Percentiles rank a stretch among this genome's conserved stretches.
phyloP scores from a whole-genome alignment of 202 grass and related monocot species.

The Elaeis oleifera region DNA sequence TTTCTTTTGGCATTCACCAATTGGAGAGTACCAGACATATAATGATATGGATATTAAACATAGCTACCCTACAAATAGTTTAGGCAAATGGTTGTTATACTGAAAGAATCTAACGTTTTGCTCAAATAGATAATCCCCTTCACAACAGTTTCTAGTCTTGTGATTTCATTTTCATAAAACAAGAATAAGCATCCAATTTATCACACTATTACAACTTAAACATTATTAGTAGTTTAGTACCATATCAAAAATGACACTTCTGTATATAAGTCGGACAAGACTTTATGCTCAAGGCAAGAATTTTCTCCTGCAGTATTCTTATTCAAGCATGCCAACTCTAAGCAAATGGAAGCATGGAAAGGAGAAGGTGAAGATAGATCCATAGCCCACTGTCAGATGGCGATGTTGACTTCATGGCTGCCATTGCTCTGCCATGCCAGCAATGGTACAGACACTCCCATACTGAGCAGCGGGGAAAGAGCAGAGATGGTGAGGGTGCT shows the following conservation, averaged over 20 bases:
- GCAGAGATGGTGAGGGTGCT: constrained; percentile 56
- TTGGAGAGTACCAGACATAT: too few species aligned
- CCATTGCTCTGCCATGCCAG: constrained; percentile 68
- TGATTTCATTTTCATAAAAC: not conserved
- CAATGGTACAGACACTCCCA: constrained; percentile 53
- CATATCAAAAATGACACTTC: not conserved
- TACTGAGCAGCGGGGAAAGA: constrained; percentile 50
- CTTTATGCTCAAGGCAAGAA: not conserved
- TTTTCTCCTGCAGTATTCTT: constrained; percentile 49
- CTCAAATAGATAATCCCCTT: too few species aligned
- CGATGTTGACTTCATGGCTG: constrained; percentile 63
- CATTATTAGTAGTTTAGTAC: not conserved
- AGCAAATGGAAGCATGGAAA: constrained; percentile 33
- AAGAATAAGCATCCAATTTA: not conserved
- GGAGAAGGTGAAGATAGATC: constrained; percentile 17
- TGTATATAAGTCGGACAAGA: not conserved
- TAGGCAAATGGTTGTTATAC: too few species aligned
- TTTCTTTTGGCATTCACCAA: too few species aligned
- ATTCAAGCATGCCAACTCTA: constrained; percentile 56
- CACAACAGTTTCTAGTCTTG: too few species aligned
- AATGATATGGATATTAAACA: too few species aligned
- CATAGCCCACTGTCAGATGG: constrained; percentile 19
- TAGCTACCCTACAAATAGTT: too few species aligned
- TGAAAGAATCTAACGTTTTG: too few species aligned
- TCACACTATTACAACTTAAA: not conserved